Percentiles rank a stretch among this genome's conserved stretches.
phyloP scores from a whole-genome alignment of 1,139 yeast species.

The Suhomyces maxii region DNA sequence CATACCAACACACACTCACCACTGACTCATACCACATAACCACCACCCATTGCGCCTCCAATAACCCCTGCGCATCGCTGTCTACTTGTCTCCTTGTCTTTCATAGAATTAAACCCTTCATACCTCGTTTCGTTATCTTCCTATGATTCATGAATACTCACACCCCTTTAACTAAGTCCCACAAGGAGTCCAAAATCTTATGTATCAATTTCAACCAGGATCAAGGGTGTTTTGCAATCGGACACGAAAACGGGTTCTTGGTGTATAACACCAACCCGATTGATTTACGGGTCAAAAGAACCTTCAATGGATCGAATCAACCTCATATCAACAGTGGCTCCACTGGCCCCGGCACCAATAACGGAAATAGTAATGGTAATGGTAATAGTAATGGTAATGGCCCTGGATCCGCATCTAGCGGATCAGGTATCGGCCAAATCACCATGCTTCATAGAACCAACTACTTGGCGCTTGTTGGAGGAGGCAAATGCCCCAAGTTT shows the following conservation, averaged over 20 bases:
- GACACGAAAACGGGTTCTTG: conserved; percentile 77
- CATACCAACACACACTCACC: too few species aligned
- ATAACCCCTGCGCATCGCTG: too few species aligned
- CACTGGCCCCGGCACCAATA: conserved; percentile 3
- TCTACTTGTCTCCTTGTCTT: too few species aligned
- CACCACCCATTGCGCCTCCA: too few species aligned
- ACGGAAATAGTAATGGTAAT: too few species aligned
- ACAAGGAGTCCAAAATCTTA: conserved; percentile 44
- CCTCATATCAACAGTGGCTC: background rate
- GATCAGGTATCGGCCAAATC: conserved; percentile 70
- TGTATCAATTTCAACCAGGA: conserved; percentile 82
- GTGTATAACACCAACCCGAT: conserved; percentile 90
- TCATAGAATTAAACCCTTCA: too few species aligned
- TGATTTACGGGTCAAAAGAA: conserved; percentile 72
- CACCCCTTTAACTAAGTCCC: conserved; percentile 23
- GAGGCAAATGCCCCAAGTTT: conserved; percentile 76
- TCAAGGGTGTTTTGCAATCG: conserved; percentile 84
- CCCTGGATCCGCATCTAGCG: conserved; percentile 13
- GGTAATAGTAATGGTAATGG: background rate
- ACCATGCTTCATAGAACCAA: conserved; percentile 89
- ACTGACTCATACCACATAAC: too few species aligned
- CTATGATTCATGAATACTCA: conserved; percentile 40
- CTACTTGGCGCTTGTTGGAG: conserved; percentile 86
- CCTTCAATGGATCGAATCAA: conserved; percentile 28
- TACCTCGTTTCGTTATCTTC: background rate